Base-by-base conservation (phyloP, 345 rosid genomes). In the Microthlaspi erraticum region DNA sequence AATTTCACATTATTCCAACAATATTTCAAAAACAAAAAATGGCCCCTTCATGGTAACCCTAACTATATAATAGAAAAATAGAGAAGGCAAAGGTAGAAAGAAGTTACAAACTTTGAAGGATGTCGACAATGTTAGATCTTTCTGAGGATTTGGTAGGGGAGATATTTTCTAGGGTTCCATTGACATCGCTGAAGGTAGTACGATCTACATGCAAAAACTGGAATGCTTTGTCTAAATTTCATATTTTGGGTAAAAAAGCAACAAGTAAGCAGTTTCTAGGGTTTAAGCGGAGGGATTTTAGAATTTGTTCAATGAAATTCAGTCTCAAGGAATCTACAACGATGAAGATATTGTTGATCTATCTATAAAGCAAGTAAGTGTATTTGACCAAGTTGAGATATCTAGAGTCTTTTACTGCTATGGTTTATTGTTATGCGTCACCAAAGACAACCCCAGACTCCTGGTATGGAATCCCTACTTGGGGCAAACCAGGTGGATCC, bases 111-210 rank as follows among this genome's bases (percentile, higher is more conserved):
- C 39, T 36, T 36, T 36, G 1, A 9, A 36, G 11, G 9, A 36
- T 36, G 39, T 8, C 11, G 11, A 36, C 39, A 36, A 36, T 36
- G 2, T 36, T 11, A 3, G 29, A 37, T 57, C 44, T 57, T 57
- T 12, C 62, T 10, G 3, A 0, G 1, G 62, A 57, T 18, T 4
- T 57, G 45, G 10, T 32, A 54, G 45, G 7, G 5, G 48, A 59
- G 48, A 38, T 59, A 39, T 10, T 59, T 8, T 38, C 34, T 38
- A 59, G 16, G 34, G 48, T 59, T 59, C 33, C 64, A 1, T 5
- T 39, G 3, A 12, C 7, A 18, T 38, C 17, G 4, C 18, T 59
- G 10, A 39, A 16, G 3, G 31, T 0, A 58, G n/a, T 58, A 12
- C 32, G 63, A 19, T 13, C 45, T 19, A 37, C 63, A 5, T 58